phyloP scores from a whole-genome alignment of 2,329 filamentous ascomycete genomes.

The Xylaria sp. region DNA sequence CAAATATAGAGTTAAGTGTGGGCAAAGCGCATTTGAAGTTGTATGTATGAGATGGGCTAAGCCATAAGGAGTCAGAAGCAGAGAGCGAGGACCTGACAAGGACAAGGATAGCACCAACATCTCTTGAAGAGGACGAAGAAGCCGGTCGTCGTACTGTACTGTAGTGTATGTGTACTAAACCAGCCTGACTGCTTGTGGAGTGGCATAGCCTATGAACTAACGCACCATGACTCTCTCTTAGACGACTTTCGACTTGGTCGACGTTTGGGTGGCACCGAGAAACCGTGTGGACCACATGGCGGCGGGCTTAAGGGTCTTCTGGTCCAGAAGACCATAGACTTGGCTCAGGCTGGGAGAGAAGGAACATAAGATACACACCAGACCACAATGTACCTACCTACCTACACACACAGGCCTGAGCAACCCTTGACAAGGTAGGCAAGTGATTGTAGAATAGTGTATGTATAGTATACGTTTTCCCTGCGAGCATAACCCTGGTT shows the following conservation, averaged over 20 bases:
- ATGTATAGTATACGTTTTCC: slow-evolving; percentile 3
- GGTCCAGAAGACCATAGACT: slow-evolving; percentile 23
- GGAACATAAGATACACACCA: background rate
- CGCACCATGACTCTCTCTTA: slow-evolving; percentile 37
- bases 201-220: slow-evolving; percentile 43
- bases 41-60: slow-evolving; percentile 48
- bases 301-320: slow-evolving; percentile 47
- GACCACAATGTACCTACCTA: background rate
- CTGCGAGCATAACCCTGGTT: slow-evolving; percentile 3
- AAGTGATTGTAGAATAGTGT: slow-evolving; percentile 22
- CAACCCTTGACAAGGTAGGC: slow-evolving; percentile 30
- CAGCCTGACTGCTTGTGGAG: slow-evolving; percentile 41
- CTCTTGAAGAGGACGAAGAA: slow-evolving; percentile 46
- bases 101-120: slow-evolving; percentile 51
- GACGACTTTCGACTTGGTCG: slow-evolving; percentile 41
- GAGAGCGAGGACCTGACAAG: slow-evolving; percentile 9
- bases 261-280: slow-evolving; percentile 43
- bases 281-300: slow-evolving; percentile 47
- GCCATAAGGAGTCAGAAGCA: slow-evolving; percentile 50
- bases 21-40: slow-evolving; percentile 51
- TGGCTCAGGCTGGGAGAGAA: slow-evolving; percentile 16
- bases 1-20: slow-evolving; percentile 50
- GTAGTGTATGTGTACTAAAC: slow-evolving; percentile 38
- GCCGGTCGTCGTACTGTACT: slow-evolving; percentile 36
- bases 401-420: slow-evolving; percentile 20